phyloP scores from a whole-genome alignment of 2,329 filamentous ascomycete species.

The Aspergillus sp. region DNA sequence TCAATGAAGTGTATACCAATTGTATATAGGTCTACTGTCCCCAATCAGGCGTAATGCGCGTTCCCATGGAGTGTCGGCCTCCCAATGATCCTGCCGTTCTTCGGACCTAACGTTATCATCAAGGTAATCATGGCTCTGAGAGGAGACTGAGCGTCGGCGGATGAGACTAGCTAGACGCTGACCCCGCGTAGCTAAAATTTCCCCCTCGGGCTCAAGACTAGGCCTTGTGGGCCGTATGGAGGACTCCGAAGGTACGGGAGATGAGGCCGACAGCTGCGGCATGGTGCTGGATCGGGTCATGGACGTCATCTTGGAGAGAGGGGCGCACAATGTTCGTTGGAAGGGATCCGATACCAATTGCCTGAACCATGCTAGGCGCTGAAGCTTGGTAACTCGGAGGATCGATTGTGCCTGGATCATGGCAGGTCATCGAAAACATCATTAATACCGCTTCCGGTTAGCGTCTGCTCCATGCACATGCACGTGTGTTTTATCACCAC shows the following conservation, averaged over 20 bases:
- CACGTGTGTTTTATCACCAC: not conserved
- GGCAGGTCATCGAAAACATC: not conserved
- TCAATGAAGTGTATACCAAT: slow-evolving; percentile 55
- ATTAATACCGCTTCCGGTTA: not conserved
- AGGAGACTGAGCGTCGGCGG: slow-evolving; percentile 25
- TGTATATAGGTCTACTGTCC: slow-evolving; percentile 79
- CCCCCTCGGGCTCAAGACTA: slow-evolving; percentile 34
- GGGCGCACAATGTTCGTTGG: not conserved
- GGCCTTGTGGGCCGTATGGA: slow-evolving; percentile 24
- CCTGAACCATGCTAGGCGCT: not conserved
- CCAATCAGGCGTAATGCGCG: slow-evolving; percentile 63
- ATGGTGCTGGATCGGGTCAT: slow-evolving; percentile 7
- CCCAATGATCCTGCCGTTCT: slow-evolving; percentile 13
- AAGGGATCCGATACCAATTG: not conserved
- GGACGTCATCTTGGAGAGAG: slow-evolving; percentile 7
- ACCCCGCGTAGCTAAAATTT: slow-evolving; percentile 39
- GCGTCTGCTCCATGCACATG: not conserved
- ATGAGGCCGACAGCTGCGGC: slow-evolving; percentile 9
- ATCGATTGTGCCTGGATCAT: not conserved
- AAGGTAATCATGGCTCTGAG: slow-evolving; percentile 15
- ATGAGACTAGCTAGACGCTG: slow-evolving; percentile 35
- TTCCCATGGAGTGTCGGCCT: slow-evolving; percentile 31
- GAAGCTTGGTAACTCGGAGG: not conserved
- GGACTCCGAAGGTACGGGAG: slow-evolving; percentile 11
- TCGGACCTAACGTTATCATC: slow-evolving; percentile 11